Conservation (phyloP, 768 basidiomycete species). For the Scleroderma citrinum region DNA sequence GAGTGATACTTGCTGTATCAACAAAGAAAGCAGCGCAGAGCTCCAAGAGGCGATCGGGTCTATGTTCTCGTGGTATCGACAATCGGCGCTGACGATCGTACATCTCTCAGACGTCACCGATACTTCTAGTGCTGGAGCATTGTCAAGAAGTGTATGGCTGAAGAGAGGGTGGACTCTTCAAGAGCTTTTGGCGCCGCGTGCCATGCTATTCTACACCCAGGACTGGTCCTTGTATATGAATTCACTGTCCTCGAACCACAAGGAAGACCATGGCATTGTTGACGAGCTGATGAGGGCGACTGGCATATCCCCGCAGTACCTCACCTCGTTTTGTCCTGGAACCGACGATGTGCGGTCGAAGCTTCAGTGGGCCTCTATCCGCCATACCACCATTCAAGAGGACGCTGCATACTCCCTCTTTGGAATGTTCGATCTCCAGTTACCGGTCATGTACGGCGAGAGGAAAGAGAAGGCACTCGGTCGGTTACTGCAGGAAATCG, state of each 20-base stretch:
- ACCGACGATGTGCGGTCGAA: background rate
- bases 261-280: too few relatives aligned
- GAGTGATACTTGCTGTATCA: too few relatives aligned
- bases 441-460: conserved; percentile 19
- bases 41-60: background rate
- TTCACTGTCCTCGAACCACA: too few relatives aligned
- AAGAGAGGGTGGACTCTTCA: background rate
- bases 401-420: background rate
- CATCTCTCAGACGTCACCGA: background rate
- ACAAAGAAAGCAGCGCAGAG: background rate
- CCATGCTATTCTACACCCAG: background rate
- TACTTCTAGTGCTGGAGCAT: background rate
- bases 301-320: too few relatives aligned
- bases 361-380: background rate
- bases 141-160: background rate
- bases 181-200: background rate
- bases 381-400: background rate
- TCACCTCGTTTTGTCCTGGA: background rate
- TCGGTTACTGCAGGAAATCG: conserved; percentile 3
- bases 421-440: conserved; percentile 6
- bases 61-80: background rate
- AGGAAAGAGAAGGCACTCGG: conserved; percentile 6
- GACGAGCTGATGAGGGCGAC: too few relatives aligned
- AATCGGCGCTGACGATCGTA: background rate
- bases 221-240: background rate